Evolutionary conservation across 768 basidiomycete species (phyloP).

Genomic region (Lactarius tabidus): DNA sequence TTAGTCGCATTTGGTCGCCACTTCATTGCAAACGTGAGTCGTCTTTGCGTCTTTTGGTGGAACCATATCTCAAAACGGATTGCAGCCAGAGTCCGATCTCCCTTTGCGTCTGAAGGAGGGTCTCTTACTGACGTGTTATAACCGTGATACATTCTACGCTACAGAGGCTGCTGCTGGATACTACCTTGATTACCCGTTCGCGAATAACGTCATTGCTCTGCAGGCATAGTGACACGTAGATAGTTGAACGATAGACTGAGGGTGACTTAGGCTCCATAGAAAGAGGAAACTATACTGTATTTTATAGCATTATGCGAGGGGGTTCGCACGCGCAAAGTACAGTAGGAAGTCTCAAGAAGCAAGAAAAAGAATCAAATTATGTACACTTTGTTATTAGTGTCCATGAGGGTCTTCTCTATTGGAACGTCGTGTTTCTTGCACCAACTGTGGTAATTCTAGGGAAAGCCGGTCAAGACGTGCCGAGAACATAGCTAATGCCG

Average conservation of each 20-base stretch:
- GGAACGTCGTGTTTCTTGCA: constrained; percentile 89
- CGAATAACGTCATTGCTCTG: background rate
- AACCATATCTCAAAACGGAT: background rate
- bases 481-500: background rate
- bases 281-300: too few species aligned
- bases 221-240: background rate
- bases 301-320: too few species aligned
- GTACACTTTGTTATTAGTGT: constrained; percentile 80
- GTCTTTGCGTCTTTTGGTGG: background rate
- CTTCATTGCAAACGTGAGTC: background rate
- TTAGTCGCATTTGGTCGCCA: background rate
- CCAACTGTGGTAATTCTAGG: constrained; percentile 92
- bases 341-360: background rate
- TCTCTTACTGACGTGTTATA: background rate
- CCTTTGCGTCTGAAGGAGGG: background rate
- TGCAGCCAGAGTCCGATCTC: background rate
- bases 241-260: background rate
- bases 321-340: background rate
- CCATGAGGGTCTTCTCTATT: constrained; percentile 84
- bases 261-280: too few species aligned
- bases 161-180: background rate
- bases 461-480: constrained; percentile 4
- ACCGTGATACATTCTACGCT: background rate
- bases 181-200: background rate
- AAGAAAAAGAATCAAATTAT: constrained; percentile 30